Evolutionary conservation across 805 yeast genomes (phyloP).

Genomic region (Kuraishia capsulata): DNA sequence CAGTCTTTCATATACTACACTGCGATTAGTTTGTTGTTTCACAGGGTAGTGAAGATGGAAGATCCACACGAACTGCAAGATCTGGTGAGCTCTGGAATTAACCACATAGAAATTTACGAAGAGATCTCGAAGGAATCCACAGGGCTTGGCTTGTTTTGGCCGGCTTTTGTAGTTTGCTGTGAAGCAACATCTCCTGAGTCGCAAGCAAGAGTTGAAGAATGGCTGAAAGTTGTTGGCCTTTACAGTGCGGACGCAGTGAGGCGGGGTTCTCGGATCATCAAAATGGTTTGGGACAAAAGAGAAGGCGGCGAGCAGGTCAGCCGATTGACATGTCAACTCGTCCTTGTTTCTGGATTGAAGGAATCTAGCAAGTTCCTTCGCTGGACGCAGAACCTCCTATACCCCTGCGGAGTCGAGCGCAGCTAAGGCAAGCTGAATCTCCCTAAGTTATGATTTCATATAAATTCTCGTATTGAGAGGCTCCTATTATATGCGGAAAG

Average conservation of each 20-base stretch:
- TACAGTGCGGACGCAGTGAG: not conserved
- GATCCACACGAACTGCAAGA: not conserved
- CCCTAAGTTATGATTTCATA: too few species aligned
- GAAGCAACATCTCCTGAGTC: not conserved
- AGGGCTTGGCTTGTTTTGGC: not conserved
- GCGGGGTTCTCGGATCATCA: not conserved
- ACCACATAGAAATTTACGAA: not conserved
- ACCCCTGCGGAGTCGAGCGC: too few species aligned
- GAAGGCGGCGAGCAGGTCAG: too few species aligned
- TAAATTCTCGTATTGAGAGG: too few species aligned
- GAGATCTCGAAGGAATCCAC: not conserved
- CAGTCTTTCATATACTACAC: not conserved
- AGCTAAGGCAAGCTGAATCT: too few species aligned
- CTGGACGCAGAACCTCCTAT: too few species aligned
- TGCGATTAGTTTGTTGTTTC: not conserved
- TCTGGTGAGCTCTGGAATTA: not conserved
- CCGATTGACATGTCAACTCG: too few species aligned
- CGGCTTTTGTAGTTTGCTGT: not conserved
- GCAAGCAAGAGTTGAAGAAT: not conserved
- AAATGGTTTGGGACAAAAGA: not conserved
- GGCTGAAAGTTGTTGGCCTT: not conserved
- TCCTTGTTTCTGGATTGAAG: too few species aligned
- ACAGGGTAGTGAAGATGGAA: not conserved
- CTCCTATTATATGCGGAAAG: too few species aligned
- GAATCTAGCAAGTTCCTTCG: too few species aligned